These are phyloP conservation scores for Picea abies DNA, from an alignment of 83 land plant species.

Conservation along the genomic window DNA sequence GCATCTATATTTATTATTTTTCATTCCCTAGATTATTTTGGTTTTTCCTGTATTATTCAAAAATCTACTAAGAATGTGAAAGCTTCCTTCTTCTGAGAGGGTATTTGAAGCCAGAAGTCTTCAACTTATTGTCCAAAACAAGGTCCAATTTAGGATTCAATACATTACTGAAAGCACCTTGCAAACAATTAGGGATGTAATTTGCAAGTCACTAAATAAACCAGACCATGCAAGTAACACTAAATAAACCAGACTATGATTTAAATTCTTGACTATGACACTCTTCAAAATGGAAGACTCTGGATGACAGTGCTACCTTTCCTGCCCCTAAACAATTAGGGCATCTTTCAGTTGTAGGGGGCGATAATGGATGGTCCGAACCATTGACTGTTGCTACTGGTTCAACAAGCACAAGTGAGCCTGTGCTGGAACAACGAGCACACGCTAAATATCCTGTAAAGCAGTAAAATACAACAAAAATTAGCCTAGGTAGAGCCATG, in stretches of 20 bases:
- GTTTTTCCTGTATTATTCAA: not conserved
- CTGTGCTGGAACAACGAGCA: constrained; percentile 94
- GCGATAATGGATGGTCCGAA: constrained; percentile 48
- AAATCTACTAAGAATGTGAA: not conserved
- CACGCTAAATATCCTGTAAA: constrained; percentile 91
- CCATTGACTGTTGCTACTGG: constrained; percentile 56
- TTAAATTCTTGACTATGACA: not conserved
- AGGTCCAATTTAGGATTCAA: not conserved
- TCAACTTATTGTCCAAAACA: not conserved
- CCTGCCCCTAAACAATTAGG: constrained; percentile 94
- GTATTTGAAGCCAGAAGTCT: not conserved
- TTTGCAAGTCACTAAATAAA: no score
- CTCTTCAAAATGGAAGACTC: no score
- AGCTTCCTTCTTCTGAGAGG: not conserved
- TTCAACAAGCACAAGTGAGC: constrained; percentile 68
- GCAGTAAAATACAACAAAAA: not conserved
- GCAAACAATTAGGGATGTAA: no score
- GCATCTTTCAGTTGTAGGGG: constrained; percentile 80
- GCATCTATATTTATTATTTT: not conserved
- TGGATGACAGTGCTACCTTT: constrained; percentile 51
- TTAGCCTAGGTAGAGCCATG: not conserved
- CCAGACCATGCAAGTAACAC: no score
- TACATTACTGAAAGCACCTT: not conserved
- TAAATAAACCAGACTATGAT: no score
- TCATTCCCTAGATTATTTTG: not conserved